Base-by-base conservation (phyloP, 805 yeast genomes). In the Saccharomyces paradoxus region DNA sequence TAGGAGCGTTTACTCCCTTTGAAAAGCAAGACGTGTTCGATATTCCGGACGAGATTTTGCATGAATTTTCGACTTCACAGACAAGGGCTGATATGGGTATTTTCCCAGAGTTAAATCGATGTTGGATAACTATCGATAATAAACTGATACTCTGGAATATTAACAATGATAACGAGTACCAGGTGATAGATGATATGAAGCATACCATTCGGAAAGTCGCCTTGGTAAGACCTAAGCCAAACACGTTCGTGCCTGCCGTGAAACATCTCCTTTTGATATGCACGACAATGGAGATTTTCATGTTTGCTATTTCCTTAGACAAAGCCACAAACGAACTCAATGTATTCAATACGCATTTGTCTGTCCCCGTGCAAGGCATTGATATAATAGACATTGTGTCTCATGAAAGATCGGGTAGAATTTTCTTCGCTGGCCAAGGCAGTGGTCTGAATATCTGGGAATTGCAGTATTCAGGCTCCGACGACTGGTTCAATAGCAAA, bases 391-490 rank as follows among this genome's bases (percentile, higher is more conserved):
- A 81, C 47, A 80, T 92, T 52, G 74, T 78, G 0, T 74, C 80
- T 2, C 80, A 81, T 62, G 81, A 81, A 22, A 71, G 73, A 48
- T 83, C 94, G 0, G 86, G 89, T 49, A 90, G 92, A 54, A 81
- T 94, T 4, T 89, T 88, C 66, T 89, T 95, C 68, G 78, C 87
- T 8, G 95, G 96, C n/a, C 79, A 78, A 46, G 82, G 84, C 22
- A 89, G 87, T 60, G 92, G 90, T 1, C 72, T 77, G 41, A 83
- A 91, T 61, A 77, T 94, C 47, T 94, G 97, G 96, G 92, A 89
- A 65, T 74, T 94, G 53, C 84, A 82, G 56, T 94, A 94, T 67
- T 80, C 91, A 5, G 86, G 84, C 59, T 80, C 86, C 27, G 94
- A 89, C 50, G 85, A 88, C 53, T 92, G 96, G 88, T 89, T 89